A percentile compares a stretch with the other conserved stretches of the same genome.
phyloP scores from a whole-genome alignment of 2,329 filamentous ascomycete species.

The Cercospora sojina region DNA sequence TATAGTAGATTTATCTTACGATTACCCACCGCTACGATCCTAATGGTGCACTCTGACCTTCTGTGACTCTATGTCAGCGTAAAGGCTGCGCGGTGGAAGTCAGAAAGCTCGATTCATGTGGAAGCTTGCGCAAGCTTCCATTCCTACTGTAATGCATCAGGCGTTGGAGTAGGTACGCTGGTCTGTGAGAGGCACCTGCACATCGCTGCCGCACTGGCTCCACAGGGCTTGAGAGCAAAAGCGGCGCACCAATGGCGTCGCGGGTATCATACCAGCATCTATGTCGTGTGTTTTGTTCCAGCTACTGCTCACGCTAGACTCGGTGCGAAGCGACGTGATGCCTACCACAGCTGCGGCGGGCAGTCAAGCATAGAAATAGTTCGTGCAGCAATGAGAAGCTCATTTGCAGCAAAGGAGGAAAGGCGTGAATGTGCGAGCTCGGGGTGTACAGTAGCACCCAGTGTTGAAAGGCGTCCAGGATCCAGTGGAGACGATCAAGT shows the following conservation, averaged over 20 bases:
- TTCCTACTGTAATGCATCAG: too few species aligned
- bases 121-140: too few species aligned
- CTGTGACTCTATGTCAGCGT: too few species aligned
- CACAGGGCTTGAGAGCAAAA: not conserved
- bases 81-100: too few species aligned
- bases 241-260: not conserved
- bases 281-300: not conserved
- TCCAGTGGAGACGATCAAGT: conserved; percentile 39
- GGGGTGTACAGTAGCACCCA: not conserved
- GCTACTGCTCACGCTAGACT: not conserved
- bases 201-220: not conserved
- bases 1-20: too few species aligned
- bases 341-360: not conserved
- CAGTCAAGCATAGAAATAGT: not conserved
- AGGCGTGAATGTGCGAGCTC: not conserved
- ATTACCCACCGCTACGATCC: too few species aligned
- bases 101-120: too few species aligned
- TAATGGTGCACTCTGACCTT: too few species aligned
- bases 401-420: not conserved
- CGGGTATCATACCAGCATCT: not conserved
- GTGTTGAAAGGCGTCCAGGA: not conserved
- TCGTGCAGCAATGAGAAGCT: too few species aligned
- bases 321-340: not conserved
- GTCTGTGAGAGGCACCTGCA: not conserved
- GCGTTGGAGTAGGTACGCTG: too few species aligned